phyloP scores from a whole-genome alignment of 2,329 filamentous ascomycete species.

The Emergomyces orientalis region DNA sequence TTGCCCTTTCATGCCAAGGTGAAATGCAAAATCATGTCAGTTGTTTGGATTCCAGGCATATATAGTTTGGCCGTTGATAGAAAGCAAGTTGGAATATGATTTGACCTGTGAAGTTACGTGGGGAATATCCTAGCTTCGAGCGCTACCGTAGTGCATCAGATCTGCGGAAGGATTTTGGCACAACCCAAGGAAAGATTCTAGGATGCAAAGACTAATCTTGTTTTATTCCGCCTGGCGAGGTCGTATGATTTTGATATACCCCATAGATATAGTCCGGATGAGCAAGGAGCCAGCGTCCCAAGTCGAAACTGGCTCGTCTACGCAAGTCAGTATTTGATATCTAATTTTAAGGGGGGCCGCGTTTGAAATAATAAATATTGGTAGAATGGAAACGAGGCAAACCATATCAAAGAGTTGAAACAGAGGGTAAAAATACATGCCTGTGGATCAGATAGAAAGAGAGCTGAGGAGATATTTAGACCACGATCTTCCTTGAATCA shows the following conservation, averaged over 20 bases:
- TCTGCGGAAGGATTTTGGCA: not conserved
- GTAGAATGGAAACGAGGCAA: not conserved
- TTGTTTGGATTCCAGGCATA: not conserved
- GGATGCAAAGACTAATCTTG: no score
- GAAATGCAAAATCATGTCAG: not conserved
- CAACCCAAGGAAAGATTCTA: no score
- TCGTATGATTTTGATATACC: no score
- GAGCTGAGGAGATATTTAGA: not conserved
- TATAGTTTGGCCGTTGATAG: not conserved
- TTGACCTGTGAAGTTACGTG: no score
- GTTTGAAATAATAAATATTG: not conserved
- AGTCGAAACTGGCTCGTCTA: not conserved
- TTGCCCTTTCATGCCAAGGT: not conserved
- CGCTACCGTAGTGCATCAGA: not conserved
- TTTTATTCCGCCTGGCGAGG: no score
- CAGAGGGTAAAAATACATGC: not conserved
- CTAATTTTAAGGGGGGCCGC: not conserved
- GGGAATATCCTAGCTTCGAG: not conserved
- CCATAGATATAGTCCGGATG: no score
- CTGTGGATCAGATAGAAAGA: not conserved
- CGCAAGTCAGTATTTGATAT: no score
- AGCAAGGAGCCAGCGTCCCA: not conserved
- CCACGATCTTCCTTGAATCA: not conserved
- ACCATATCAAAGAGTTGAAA: not conserved
- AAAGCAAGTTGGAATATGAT: no score